Percentiles rank a stretch among this genome's conserved stretches.
These are phyloP conservation scores for Solanum aculeatissimum DNA, from an alignment of 305 asterid genomes.

Conservation along the genomic window DNA sequence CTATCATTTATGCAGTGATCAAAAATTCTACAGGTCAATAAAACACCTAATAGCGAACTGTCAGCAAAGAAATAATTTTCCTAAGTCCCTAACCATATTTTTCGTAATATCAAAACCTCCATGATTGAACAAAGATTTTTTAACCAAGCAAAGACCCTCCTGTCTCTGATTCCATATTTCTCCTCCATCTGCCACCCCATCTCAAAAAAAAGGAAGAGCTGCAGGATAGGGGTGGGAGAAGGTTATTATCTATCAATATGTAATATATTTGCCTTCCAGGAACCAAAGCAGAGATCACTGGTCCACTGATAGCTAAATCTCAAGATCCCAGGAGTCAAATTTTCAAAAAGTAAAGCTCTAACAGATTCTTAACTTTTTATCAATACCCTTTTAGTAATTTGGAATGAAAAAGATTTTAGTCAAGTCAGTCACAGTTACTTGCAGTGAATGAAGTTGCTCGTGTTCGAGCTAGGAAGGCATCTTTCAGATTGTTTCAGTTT, in stretches of 20 bases:
- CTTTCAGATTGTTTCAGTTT: too few relatives aligned
- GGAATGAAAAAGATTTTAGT: background rate
- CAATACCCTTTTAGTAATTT: background rate
- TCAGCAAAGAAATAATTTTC: background rate
- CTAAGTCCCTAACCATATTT: background rate
- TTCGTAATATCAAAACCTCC: background rate
- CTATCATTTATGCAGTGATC: too few relatives aligned
- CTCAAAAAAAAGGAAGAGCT: background rate
- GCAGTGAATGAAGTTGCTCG: too few relatives aligned
- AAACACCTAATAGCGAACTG: background rate
- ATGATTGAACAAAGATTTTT: background rate
- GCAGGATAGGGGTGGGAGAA: too few relatives aligned
- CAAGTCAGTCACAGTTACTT: too few relatives aligned
- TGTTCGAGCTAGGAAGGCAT: too few relatives aligned
- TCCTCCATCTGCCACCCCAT: background rate
- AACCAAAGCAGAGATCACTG: background rate
- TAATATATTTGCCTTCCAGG: background rate
- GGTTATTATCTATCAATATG: background rate
- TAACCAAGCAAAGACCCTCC: background rate
- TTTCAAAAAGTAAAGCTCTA: background rate
- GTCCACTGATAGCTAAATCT: background rate
- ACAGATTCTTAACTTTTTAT: background rate
- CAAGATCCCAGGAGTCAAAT: background rate
- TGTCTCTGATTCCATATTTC: background rate
- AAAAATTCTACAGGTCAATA: background rate